Conservation (phyloP, 352 stramenopile species). For the Phytophthora pistaciae region DNA sequence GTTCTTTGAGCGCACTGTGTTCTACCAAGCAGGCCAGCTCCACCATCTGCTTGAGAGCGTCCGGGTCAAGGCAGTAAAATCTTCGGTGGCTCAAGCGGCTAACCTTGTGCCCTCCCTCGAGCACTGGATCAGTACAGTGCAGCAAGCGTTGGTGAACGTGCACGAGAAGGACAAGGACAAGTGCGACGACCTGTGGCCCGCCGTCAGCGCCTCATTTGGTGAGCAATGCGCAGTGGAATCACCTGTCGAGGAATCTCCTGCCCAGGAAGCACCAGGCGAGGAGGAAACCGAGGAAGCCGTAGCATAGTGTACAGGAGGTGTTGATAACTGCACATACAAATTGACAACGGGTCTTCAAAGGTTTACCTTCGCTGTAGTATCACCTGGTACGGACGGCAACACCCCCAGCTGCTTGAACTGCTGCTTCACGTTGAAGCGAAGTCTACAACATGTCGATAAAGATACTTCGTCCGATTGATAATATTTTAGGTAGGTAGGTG, state of each 20-base stretch:
- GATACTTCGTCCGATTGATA: slow-evolving; percentile 23
- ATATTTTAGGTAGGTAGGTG: neutral
- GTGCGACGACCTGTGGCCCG: slow-evolving; percentile 59
- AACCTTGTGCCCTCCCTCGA: slow-evolving; percentile 38
- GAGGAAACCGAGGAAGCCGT: slow-evolving; percentile 6
- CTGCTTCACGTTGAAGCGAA: neutral
- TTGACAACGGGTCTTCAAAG: slow-evolving; percentile 14
- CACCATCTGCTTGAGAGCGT: slow-evolving; percentile 51
- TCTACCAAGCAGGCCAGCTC: slow-evolving; percentile 74
- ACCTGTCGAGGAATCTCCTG: slow-evolving; percentile 1
- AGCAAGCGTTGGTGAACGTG: slow-evolving; percentile 43
- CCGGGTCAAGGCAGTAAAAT: slow-evolving; percentile 42
- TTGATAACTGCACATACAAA: slow-evolving; percentile 13
- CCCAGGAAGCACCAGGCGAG: neutral
- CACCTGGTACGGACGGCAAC: neutral
- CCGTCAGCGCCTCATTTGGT: slow-evolving; percentile 41
- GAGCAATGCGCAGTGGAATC: slow-evolving; percentile 32
- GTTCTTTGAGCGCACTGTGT: slow-evolving; percentile 66
- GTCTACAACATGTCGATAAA: neutral
- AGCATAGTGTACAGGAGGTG: slow-evolving; percentile 21
- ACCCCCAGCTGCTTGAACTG: neutral
- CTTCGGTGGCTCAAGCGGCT: slow-evolving; percentile 31
- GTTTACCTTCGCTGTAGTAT: neutral
- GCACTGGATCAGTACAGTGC: slow-evolving; percentile 52
- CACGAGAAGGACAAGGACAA: slow-evolving; percentile 53